Evolutionary conservation across 1,284 basidiomycete genomes (phyloP), one percentile per base, ranked within the genome.

Genomic region (Erythrobasidium hasegawianum): DNA sequence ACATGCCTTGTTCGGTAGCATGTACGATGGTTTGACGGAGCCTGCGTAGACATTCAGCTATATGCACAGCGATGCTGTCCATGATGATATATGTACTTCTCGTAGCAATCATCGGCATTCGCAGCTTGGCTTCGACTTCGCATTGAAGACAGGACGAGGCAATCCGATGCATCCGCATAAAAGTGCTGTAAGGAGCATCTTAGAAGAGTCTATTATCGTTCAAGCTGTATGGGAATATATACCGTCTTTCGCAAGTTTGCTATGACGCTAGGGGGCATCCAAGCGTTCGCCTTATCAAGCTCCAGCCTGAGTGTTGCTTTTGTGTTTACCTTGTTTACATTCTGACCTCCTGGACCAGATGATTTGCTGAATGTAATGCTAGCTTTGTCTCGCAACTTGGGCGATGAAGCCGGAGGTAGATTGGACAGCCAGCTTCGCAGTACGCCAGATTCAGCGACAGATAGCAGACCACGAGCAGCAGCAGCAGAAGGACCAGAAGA

Each of bases 251-350:
- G 26, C 45, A 65, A 45, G 14, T 26, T 47, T 11, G 45, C 18
- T 1, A 52, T 24, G n/a, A 55, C 62, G 47, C 52, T 55, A 26
- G 50, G 33, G 8, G 62, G 62, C 40, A 65, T 22, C 62, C 62
- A 65, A 18, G 22, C 43, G 7, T 38, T 65, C 4, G 62, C 62
- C 40, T 47, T 57, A 1, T 59, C 59, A 3, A 73, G 66, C 11
- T 60, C 64, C 4, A 74, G 64, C 13, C 72, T 65, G 47, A 73
- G 45, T 16, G 62, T 68, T 1, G 73, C 72, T 62, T 74, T 74
- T 4, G 72, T 72, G n/a, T 68, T 60, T 40, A 72, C 67, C 11
- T 72, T 72, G 70, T 74, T 74, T 41, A 74, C 73, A 59, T 74
- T 71, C 29, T 74, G 73, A 0, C 73, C 73, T 1, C 73, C 73